Percentiles rank a stretch among this genome's conserved stretches.
Conservation (phyloP, 805 yeast species). For the Hyphopichia homilentoma region DNA sequence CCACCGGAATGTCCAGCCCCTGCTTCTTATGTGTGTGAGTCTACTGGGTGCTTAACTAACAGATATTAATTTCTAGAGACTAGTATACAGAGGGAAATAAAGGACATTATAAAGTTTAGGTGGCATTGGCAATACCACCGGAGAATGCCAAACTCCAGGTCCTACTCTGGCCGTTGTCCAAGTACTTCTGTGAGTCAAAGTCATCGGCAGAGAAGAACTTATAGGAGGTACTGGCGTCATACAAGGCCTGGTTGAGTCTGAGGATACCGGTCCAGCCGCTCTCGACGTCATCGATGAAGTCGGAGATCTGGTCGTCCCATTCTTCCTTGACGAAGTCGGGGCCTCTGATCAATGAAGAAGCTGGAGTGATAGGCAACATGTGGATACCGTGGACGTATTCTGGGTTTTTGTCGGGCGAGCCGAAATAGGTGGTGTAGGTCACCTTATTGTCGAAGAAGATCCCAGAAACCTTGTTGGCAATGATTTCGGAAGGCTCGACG, state of each 20-base stretch:
- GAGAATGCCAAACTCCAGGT: conserved; percentile 61
- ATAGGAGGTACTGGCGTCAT: conserved; percentile 62
- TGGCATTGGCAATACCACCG: conserved; percentile 41
- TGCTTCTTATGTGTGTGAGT: no score
- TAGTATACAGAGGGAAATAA: not conserved
- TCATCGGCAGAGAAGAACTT: conserved; percentile 44
- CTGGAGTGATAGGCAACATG: conserved; percentile 69
- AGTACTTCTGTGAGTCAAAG: conserved; percentile 27
- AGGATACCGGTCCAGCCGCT: conserved; percentile 77
- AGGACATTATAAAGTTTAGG: no score
- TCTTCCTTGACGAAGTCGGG: conserved; percentile 56
- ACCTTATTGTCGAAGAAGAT: conserved; percentile 69
- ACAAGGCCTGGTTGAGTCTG: conserved; percentile 69
- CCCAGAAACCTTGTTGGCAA: conserved; percentile 66
- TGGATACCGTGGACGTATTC: conserved; percentile 78
- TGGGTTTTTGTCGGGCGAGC: conserved; percentile 31
- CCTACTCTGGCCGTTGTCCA: conserved; percentile 61
- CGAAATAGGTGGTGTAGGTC: conserved; percentile 73
- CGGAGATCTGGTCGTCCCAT: conserved; percentile 50
- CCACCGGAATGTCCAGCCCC: no score
- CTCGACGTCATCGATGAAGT: conserved; percentile 43
- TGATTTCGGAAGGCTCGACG: conserved; percentile 49
- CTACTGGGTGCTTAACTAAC: no score
- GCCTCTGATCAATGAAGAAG: conserved; percentile 58
- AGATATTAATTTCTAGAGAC: no score